Conservation (phyloP, 208 protist species). For the Lotmaria passim region DNA sequence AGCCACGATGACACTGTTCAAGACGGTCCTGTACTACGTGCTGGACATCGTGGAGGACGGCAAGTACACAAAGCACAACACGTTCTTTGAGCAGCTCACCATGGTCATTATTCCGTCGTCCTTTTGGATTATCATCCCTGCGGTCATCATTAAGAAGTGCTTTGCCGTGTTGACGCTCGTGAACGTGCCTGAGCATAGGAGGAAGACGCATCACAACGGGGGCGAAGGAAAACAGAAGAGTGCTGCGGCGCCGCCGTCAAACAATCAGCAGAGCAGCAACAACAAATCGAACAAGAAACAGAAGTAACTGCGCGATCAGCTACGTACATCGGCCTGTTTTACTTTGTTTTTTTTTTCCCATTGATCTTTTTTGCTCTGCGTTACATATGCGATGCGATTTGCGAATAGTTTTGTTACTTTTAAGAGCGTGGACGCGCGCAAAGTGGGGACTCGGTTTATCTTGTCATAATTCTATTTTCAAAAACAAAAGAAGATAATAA, state of each 20-base stretch:
- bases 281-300: slow-evolving; percentile 17
- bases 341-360: not conserved
- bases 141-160: slow-evolving; percentile 54
- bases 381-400: too few species aligned
- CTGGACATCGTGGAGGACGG: slow-evolving; percentile 69
- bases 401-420: too few species aligned
- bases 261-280: slow-evolving; percentile 5
- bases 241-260: not conserved
- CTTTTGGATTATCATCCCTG: slow-evolving; percentile 71
- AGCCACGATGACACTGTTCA: slow-evolving; percentile 80
- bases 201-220: not conserved
- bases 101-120: slow-evolving; percentile 65
- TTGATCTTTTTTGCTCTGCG: not conserved
- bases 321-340: too few species aligned
- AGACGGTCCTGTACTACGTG: slow-evolving; percentile 77
- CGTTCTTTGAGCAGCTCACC: slow-evolving; percentile 42
- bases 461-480: too few species aligned
- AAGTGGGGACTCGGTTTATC: too few species aligned
- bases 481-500: too few species aligned
- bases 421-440: too few species aligned
- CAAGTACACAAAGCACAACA: slow-evolving; percentile 77
- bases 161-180: slow-evolving; percentile 29
- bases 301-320: not conserved
- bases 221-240: not conserved
- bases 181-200: slow-evolving; percentile 3